Conservation (phyloP, 441 rosid species). For the Pelargonium myrrhifolium region DNA sequence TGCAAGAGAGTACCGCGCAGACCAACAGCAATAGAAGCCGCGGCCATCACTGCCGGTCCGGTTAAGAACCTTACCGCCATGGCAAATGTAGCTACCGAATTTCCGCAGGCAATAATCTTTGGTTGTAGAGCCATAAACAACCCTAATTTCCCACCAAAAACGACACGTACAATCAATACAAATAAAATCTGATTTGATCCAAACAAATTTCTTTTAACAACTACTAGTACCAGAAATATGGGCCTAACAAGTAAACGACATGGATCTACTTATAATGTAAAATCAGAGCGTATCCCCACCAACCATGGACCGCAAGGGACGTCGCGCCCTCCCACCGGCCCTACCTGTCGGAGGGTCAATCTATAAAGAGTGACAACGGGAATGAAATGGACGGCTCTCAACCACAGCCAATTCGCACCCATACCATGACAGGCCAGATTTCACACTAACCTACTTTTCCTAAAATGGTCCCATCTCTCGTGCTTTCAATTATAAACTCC, state of each 20-base stretch:
- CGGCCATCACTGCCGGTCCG: constrained; percentile 63
- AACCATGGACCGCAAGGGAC: constrained; percentile 32
- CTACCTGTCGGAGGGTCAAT: constrained; percentile 50
- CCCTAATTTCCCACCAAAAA: constrained; percentile 23
- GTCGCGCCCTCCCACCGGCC: constrained; percentile 24
- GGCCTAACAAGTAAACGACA: no score
- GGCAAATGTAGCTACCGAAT: no score
- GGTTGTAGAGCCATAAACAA: constrained; percentile 71
- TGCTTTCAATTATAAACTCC: not conserved
- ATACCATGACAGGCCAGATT: not conserved
- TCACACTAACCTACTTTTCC: not conserved
- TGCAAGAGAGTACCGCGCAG: constrained; percentile 55
- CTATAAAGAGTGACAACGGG: not conserved
- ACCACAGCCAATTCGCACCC: not conserved
- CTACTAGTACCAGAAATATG: constrained; percentile 17
- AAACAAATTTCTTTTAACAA: not conserved
- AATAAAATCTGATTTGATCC: not conserved
- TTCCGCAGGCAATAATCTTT: constrained; percentile 59
- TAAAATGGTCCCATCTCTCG: not conserved
- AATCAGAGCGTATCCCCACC: constrained; percentile 35
- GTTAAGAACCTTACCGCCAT: constrained; percentile 64
- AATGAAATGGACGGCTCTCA: no score
- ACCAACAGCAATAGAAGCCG: constrained; percentile 48
- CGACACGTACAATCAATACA: no score
- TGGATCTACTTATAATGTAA: no score